A percentile compares a stretch with the other conserved stretches of the same genome.
phyloP scores from a whole-genome alignment of 768 basidiomycete species.

The Pleurotus salmoneostramineus region DNA sequence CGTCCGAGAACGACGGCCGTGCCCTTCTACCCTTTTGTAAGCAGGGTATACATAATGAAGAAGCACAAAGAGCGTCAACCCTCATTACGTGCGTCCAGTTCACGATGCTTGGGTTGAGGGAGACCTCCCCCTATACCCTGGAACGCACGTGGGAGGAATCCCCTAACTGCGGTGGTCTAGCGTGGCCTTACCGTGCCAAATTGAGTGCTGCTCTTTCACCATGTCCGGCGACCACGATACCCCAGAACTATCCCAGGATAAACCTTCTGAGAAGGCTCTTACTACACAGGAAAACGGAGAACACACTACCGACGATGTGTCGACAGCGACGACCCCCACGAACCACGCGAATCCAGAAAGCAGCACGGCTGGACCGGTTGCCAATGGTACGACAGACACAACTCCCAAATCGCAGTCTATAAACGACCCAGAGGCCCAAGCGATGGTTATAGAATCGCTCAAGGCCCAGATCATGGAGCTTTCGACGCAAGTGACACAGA shows the following conservation, averaged over 20 bases:
- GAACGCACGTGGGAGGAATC: too few species aligned
- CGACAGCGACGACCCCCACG: background rate
- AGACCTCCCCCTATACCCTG: too few species aligned
- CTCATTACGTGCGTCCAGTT: too few species aligned
- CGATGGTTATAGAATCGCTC: conserved; percentile 76
- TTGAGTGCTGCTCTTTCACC: background rate
- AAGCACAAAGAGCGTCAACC: too few species aligned
- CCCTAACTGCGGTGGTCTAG: background rate
- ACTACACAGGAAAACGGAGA: background rate
- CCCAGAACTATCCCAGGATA: background rate
- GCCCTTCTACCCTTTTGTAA: too few species aligned
- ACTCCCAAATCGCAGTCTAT: background rate
- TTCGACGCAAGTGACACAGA: conserved; percentile 83
- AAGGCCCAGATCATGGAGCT: conserved; percentile 82
- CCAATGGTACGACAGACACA: background rate
- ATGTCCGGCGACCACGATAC: background rate
- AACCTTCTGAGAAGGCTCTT: conserved; percentile 3
- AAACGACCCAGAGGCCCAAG: conserved; percentile 63
- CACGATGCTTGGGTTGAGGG: too few species aligned
- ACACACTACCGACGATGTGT: background rate
- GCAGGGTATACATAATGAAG: too few species aligned
- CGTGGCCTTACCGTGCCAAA: background rate
- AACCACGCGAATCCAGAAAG: background rate
- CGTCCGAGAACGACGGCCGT: too few species aligned
- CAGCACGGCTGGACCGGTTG: conserved; percentile 1